Percentiles rank a stretch among this genome's conserved stretches.
Evolutionary conservation across 768 basidiomycete species (phyloP).

Genomic region (Lenzites betulinus): DNA sequence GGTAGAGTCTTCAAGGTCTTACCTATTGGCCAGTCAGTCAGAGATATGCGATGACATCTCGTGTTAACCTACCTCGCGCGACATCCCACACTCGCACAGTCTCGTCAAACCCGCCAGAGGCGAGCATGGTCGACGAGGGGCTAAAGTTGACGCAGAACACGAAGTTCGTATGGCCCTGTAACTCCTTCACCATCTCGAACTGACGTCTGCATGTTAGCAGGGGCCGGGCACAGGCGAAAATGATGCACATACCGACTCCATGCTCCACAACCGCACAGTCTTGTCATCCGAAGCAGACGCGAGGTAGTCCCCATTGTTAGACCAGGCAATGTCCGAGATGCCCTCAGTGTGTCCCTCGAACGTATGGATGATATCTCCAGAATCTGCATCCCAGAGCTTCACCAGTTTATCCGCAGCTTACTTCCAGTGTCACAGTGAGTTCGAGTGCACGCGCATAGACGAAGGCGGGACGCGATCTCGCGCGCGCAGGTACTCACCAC

Average conservation of each 20-base stretch:
- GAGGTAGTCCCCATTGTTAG: slow-evolving; percentile 74
- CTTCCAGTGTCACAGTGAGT: slow-evolving; percentile 39
- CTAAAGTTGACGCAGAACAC: slow-evolving; percentile 95
- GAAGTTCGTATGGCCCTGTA: slow-evolving; percentile 89
- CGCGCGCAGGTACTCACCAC: slow-evolving; percentile 43
- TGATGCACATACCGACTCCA: slow-evolving; percentile 53
- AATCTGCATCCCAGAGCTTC: slow-evolving; percentile 77
- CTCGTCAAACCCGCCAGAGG: slow-evolving; percentile 95
- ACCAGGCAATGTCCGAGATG: slow-evolving; percentile 91
- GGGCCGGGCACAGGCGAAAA: background rate
- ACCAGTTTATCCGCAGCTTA: slow-evolving; percentile 83
- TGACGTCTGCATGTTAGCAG: slow-evolving; percentile 14
- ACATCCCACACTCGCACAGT: slow-evolving; percentile 98
- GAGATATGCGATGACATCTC: background rate
- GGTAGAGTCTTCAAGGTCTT: slow-evolving; percentile 85
- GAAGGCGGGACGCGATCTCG: background rate
- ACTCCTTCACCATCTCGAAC: slow-evolving; percentile 61
- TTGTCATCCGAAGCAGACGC: slow-evolving; percentile 96
- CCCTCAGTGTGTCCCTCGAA: slow-evolving; percentile 77
- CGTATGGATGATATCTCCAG: slow-evolving; percentile 73
- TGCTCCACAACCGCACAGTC: slow-evolving; percentile 82
- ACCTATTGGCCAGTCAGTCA: slow-evolving; percentile 45
- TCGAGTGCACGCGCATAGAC: background rate
- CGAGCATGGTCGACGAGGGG: slow-evolving; percentile 86
- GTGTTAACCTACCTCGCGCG: slow-evolving; percentile 64